Evolutionary conservation across 176 grass and related monocot species (phyloP), one percentile per base, ranked within the genome.

Genomic region (Triticum turgidum): DNA sequence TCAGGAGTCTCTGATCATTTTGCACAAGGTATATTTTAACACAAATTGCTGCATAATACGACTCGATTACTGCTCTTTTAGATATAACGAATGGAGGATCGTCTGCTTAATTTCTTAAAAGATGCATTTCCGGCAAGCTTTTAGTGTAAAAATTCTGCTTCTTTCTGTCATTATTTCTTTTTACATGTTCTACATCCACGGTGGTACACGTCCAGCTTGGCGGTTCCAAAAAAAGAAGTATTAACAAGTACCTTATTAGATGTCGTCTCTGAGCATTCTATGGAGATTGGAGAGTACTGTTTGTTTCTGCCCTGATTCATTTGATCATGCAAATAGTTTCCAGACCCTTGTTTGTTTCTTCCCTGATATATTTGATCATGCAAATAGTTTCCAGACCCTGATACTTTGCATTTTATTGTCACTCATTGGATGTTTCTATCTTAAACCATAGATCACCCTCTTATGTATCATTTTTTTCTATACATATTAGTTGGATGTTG

Each of bases 1-100:
- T 98, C 93, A 83, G 96, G 96, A 87, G 93, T 98, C 37, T 94
- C 96, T 34, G 96, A 98, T 92, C 87, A 96, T 86, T 98, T 91
- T 77, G 96, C 96, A 86, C 88, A 92, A 94, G 96, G 96, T 98
- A 88, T 25, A 45, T 73, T 56, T 82, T 67, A 79, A 52, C 27
- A 88, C 4, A 61, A 61, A n/a, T 17, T 82, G 17, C 15, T 41
- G 3, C 29, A 64, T 24, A 70, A 3, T 73, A 21, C 42, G 39
- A 41, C 22, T 72, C 9, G 18, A 56, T 21, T 66, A 21, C 17
- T 73, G 30, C 32, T 14, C 24, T 11, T 15, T 71, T 83, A 65
- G 12, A 79, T 87, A 61, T 21, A 76, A 65, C 3, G 15, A 61
- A 5, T 33, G 3, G 3, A 41, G 41, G 67, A 76, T 85, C 22